Conservation (phyloP, 805 yeast species). For the Yamadazyma endophytica region DNA sequence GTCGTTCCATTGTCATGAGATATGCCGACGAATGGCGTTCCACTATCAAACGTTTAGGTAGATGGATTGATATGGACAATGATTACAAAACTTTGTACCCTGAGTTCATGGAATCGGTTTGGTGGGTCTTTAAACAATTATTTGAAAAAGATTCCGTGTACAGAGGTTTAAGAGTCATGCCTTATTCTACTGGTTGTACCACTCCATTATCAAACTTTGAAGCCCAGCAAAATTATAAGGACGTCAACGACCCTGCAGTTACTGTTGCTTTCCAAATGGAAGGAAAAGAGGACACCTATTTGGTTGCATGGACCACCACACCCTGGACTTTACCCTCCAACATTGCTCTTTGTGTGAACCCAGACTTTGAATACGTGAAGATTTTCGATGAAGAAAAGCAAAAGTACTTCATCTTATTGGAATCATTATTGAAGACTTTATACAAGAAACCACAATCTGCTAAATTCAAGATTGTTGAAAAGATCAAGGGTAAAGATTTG, state of each 20-base stretch:
- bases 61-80: constrained; percentile 99
- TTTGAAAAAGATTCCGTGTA: constrained; percentile 84
- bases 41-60: constrained; percentile 90
- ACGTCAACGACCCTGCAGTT: constrained; percentile 94
- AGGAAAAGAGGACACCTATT: constrained; percentile 74
- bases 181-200: constrained; percentile 95
- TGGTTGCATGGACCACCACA: constrained; percentile 99
- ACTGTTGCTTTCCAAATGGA: constrained; percentile 82
- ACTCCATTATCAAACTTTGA: constrained; percentile 97
- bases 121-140: constrained; percentile 97
- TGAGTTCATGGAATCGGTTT: constrained; percentile 93
- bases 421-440: constrained; percentile 72
- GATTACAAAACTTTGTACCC: constrained; percentile 97
- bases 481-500: constrained; percentile 73
- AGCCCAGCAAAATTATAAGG: constrained; percentile 98
- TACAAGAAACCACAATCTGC: constrained; percentile 95
- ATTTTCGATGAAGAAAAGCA: constrained; percentile 85
- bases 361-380: constrained; percentile 86
- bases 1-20: constrained; percentile 96
- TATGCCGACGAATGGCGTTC: constrained; percentile 93
- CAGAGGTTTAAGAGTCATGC: constrained; percentile 97
- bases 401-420: constrained; percentile 77
- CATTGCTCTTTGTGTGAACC: constrained; percentile 87
- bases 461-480: constrained; percentile 78
- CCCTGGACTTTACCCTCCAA: constrained; percentile 99